These are phyloP conservation scores for Closterium sp. DNA, from an alignment of 139 green algal genomes.

Conservation along the genomic window DNA sequence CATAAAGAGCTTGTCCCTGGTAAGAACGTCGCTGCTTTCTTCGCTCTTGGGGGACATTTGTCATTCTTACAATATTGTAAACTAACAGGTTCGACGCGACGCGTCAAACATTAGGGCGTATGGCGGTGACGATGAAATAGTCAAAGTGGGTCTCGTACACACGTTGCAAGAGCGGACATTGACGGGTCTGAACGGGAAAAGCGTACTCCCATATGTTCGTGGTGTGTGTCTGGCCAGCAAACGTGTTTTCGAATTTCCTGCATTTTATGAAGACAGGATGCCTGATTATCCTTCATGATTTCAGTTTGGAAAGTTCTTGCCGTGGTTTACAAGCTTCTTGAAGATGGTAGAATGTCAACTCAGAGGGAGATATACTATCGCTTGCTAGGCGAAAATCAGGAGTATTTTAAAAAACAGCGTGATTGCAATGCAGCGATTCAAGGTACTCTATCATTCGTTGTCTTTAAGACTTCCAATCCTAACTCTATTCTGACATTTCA, in stretches of 20 bases:
- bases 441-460: constrained; percentile 8
- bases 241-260: not conserved
- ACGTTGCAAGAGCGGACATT: not conserved
- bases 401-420: constrained; percentile 34
- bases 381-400: constrained; percentile 13
- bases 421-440: constrained; percentile 35
- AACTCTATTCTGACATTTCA: not conserved
- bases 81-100: not conserved
- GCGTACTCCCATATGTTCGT: not conserved
- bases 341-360: constrained; percentile 13
- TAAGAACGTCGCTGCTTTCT: not conserved
- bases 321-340: constrained; percentile 14
- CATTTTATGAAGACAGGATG: not conserved
- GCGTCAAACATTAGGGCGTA: not conserved
- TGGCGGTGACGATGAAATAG: not conserved
- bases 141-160: not conserved
- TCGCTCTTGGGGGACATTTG: not conserved
- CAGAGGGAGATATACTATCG: constrained; percentile 36
- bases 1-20: not conserved
- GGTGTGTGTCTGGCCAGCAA: not conserved
- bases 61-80: not conserved
- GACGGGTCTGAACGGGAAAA: not conserved
- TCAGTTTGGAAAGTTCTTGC: constrained; percentile 45
- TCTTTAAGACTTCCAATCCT: not conserved
- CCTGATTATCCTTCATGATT: not conserved